Base-by-base conservation (phyloP, 257 asterid species). In the Primulina huaijiensis region DNA sequence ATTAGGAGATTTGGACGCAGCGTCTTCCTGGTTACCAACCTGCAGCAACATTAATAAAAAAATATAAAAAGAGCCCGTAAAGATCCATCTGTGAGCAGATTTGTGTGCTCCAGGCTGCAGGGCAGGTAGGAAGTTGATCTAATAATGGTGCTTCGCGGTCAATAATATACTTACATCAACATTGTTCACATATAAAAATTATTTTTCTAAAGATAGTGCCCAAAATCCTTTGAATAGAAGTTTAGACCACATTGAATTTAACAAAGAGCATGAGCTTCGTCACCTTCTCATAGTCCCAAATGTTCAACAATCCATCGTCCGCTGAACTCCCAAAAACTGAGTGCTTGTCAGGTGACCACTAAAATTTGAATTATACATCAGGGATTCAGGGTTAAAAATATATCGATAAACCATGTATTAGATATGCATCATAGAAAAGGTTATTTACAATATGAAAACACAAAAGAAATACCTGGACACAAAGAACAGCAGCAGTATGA, bases 251-350 rank as follows among this genome's bases (percentile, higher is more conserved):
- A 14, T 17, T 31, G 23, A 58, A 20, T 71, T 34, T 29, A 64
- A 65, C 29, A 52, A 33, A 65, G 76, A 53, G 46, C 52, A 37
- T 59, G 11, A 52, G 62, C 30, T 10, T 37, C 61, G 63, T 21
- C 33, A 94, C 99, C 97, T 90, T 92, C 59, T 90, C 92, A 70
- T 87, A 86, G 76, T 92, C 96, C 98, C 98, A 92, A 67, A 92
- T 87, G 81, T 92, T 92, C 72, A 92, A 74, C 76, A 90, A 79
- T 34, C 98, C 97, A 77, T 92, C 97, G 80, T 92, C 98, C 0
- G 98, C 97, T 73, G 92, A 90, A 82, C 97, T 92, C 80, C 98
- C 98, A 75, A 92, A 92, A 55, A 92, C 95, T 57, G 93, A 85
- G 73, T 86, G 76, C 69, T 88, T 92, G 79, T 92, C 92, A 30